These are phyloP conservation scores for Solanum ossicruentum DNA, from an alignment of 257 asterid genomes.

Conservation along the genomic window DNA sequence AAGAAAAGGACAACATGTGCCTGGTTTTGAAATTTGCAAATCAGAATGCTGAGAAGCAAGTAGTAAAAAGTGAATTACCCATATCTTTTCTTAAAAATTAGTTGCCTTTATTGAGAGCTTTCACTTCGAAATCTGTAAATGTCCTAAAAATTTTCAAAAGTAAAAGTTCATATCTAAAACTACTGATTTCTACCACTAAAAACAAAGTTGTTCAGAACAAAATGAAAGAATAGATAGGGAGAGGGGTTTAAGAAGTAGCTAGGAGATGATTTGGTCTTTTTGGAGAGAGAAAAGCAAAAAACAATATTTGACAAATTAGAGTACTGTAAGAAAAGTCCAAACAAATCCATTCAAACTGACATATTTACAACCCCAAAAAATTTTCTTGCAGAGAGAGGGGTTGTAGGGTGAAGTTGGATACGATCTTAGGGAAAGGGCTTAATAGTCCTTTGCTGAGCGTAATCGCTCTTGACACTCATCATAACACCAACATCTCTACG, in stretches of 20 bases:
- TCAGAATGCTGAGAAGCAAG: background rate
- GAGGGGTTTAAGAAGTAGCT: background rate
- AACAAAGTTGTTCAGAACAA: background rate
- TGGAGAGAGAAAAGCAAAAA: background rate
- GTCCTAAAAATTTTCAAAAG: background rate
- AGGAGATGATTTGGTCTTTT: background rate
- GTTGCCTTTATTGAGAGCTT: background rate
- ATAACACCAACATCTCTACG: background rate
- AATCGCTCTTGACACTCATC: slow-evolving; percentile 14
- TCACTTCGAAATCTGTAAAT: slow-evolving; percentile 5
- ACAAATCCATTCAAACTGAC: slow-evolving; percentile 32
- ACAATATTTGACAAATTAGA: background rate
- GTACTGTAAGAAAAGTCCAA: slow-evolving; percentile 8
- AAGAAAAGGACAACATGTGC: background rate
- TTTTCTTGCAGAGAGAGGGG: slow-evolving; percentile 2
- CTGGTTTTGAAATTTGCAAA: background rate
- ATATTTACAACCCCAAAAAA: slow-evolving; percentile 14
- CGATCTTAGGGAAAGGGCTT: background rate
- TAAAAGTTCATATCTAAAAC: slow-evolving; percentile 13
- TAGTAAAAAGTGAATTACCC: background rate
- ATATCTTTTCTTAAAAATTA: background rate
- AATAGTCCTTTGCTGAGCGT: slow-evolving; percentile 2
- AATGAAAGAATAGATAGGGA: background rate
- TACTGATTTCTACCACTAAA: slow-evolving; percentile 21
- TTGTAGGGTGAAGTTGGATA: background rate